Base-by-base conservation (phyloP, 495 filamentous ascomycete genomes). In the Daldinia decipiens region DNA sequence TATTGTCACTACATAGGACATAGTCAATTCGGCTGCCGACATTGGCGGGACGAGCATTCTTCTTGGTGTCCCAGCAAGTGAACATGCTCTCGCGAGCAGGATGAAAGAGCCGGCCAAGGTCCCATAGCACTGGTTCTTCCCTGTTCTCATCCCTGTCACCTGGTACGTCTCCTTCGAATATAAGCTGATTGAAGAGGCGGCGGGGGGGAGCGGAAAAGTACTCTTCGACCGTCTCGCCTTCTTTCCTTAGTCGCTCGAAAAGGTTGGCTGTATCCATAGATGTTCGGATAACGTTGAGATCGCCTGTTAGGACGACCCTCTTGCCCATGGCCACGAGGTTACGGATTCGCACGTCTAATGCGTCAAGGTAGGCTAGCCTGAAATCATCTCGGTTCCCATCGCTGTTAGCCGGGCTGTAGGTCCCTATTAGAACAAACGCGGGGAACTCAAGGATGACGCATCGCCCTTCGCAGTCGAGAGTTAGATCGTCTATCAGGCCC, bases 401-500 rank as follows among this genome's bases (percentile, higher is more conserved):
- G 62, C 92, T 87, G 73, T 91, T 91, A 9, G 95, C 95, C 17
- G 95, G 95, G 71, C 89, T 91, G 78, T 99, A 98, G 15, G 93
- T 85, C 12, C 95, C 95, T 45, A 99, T 88, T 2, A 99, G 83
- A 19, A 99, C 92, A 73, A 99, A 98, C 12, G 93, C 95, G 1
- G 93, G 93, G 73, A 99, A 98, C 74, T 99, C 95, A 2, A 99
- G 85, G n/a, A 97, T 82, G 5, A 98, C 88, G 72, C 93, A 94
- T 40, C 95, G 89, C 5, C 95, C 95, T 85, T 98, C 95, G 0
- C 92, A 93, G 75, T 98, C 95, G 24, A 98, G 87, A 0, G 83
- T 83, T 24, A 83, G 77, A 27, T 93, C 87, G 79, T 97, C 93
- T 26, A 92, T 79, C 4, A 82, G 76, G 32, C 85, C 83, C 12